Percentiles rank a stretch among this genome's conserved stretches.
Conservation (phyloP, 1,139 yeast genomes). For the Diutina mesorugosa region DNA sequence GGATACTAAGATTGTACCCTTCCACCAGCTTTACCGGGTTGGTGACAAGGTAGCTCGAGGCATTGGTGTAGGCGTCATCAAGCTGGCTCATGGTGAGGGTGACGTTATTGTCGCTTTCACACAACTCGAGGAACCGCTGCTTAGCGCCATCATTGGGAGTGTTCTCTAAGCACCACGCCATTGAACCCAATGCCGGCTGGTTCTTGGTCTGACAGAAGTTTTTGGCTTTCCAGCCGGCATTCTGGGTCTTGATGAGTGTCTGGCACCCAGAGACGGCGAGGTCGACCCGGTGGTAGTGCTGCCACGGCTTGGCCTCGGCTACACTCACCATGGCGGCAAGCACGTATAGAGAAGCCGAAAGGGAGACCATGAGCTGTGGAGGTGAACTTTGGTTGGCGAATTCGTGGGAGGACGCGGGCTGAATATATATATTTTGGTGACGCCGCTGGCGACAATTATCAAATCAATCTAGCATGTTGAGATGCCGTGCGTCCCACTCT, state of each 20-base stretch:
- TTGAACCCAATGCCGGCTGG: constrained; percentile 27
- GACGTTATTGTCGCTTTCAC: constrained; percentile 10
- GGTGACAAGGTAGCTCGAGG: constrained; percentile 18
- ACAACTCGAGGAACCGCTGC: constrained; percentile 13
- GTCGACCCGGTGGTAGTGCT: neutral
- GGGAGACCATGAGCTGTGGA: neutral
- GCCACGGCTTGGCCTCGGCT: neutral
- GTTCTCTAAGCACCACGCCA: constrained; percentile 21
- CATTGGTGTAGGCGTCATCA: constrained; percentile 22
- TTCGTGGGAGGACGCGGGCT: neutral
- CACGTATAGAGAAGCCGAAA: neutral
- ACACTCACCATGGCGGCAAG: neutral
- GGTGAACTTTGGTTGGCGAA: too few species aligned
- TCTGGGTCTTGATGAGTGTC: neutral
- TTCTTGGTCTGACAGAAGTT: neutral
- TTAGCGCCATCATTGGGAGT: constrained; percentile 11
- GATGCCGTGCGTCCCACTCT: neutral
- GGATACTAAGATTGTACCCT: neutral
- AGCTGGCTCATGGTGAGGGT: constrained; percentile 16
- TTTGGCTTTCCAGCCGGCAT: constrained; percentile 2
- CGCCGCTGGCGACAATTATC: neutral
- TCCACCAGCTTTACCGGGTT: constrained; percentile 7
- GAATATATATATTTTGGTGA: too few species aligned
- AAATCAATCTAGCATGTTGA: neutral
- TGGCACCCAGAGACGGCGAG: neutral